These are phyloP conservation scores for Leccinum rimulosum DNA, from an alignment of 768 basidiomycete genomes.

Conservation along the genomic window DNA sequence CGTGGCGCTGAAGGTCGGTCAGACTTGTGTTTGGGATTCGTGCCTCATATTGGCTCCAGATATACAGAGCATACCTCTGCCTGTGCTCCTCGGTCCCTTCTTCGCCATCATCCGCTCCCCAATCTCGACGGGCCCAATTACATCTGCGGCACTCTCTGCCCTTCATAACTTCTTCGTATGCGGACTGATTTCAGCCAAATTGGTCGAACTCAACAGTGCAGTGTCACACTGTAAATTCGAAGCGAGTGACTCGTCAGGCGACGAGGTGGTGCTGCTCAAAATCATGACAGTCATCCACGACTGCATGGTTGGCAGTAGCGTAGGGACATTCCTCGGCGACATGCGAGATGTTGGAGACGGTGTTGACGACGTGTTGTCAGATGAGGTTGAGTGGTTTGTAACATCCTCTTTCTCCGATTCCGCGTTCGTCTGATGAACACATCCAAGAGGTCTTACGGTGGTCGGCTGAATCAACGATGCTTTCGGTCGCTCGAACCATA, in stretches of 20 bases:
- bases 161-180: slow-evolving; percentile 87
- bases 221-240: slow-evolving; percentile 98
- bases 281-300: slow-evolving; percentile 89
- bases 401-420: slow-evolving; percentile 3
- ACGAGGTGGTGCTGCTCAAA: slow-evolving; percentile 91
- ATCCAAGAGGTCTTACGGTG: slow-evolving; percentile 77
- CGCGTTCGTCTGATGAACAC: slow-evolving; percentile 14
- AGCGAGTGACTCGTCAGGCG: slow-evolving; percentile 94
- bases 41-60: slow-evolving; percentile 45
- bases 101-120: slow-evolving; percentile 92
- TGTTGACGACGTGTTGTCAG: slow-evolving; percentile 94
- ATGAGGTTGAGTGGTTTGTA: slow-evolving; percentile 90
- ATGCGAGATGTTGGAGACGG: slow-evolving; percentile 98
- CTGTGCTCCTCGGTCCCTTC: slow-evolving; percentile 78
- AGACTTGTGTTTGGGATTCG: slow-evolving; percentile 5
- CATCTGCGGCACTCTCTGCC: slow-evolving; percentile 86
- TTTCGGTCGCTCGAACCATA: slow-evolving; percentile 77
- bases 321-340: slow-evolving; percentile 78
- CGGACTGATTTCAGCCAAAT: slow-evolving; percentile 60
- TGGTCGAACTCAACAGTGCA: slow-evolving; percentile 82
- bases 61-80: slow-evolving; percentile 52
- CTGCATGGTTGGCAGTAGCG: slow-evolving; percentile 62
- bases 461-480: slow-evolving; percentile 87
- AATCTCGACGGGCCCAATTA: slow-evolving; percentile 94
- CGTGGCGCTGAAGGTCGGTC: slow-evolving; percentile 63